Conservation (phyloP, 805 yeast species). For the Yamadazyma nakazawae region DNA sequence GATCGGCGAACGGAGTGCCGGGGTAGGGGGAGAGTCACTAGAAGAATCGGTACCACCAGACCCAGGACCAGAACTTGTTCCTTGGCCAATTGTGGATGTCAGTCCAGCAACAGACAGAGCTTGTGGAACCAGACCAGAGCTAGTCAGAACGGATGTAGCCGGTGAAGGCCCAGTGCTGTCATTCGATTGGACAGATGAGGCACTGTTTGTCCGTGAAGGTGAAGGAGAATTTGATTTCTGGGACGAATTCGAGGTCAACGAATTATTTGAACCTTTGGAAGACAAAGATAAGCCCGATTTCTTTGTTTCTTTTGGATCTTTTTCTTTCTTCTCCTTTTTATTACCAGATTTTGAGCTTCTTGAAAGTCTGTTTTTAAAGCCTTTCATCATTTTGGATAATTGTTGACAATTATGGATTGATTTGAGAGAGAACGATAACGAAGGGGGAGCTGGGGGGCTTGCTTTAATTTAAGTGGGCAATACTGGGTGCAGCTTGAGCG, state of each 20-base stretch:
- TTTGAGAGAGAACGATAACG: background rate
- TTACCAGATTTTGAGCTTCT: slow-evolving; percentile 31
- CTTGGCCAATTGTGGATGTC: background rate
- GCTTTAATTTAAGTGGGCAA: background rate
- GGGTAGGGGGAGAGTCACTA: slow-evolving; percentile 7
- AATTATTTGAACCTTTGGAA: slow-evolving; percentile 12
- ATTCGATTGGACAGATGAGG: slow-evolving; percentile 22
- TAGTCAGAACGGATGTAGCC: slow-evolving; percentile 13
- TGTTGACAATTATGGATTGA: background rate
- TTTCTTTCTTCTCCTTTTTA: slow-evolving; percentile 38
- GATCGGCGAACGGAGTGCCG: background rate
- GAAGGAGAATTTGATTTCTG: slow-evolving; percentile 29
- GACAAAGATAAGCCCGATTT: slow-evolving; percentile 4
- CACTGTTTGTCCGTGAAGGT: slow-evolving; percentile 31
- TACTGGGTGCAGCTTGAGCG: background rate
- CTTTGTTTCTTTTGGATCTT: slow-evolving; percentile 17
- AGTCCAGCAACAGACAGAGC: slow-evolving; percentile 8
- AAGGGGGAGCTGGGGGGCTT: background rate
- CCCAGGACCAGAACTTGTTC: background rate
- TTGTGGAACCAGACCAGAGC: slow-evolving; percentile 16
- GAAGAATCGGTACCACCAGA: background rate
- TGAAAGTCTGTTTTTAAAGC: slow-evolving; percentile 44
- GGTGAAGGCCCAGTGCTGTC: slow-evolving; percentile 10
- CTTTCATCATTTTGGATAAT: slow-evolving; percentile 40
- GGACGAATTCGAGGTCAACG: slow-evolving; percentile 16